These are phyloP conservation scores for Pythium pyrilobum DNA, from an alignment of 352 stramenopile species.

Conservation along the genomic window DNA sequence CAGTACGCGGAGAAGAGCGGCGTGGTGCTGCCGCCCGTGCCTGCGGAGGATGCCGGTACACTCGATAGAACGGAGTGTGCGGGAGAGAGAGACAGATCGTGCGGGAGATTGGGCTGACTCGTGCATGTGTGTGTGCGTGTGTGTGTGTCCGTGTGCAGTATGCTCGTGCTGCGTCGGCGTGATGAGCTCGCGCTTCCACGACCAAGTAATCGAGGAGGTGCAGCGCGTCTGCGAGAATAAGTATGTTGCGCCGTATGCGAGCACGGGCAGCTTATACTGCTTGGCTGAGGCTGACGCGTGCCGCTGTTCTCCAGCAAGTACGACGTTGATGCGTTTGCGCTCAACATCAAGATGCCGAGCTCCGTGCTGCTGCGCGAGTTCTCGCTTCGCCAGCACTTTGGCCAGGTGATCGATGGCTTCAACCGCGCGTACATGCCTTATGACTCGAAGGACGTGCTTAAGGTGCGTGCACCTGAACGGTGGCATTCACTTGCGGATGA, in stretches of 20 bases:
- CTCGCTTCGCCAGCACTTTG: slow-evolving; percentile 59
- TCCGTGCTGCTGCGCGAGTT: slow-evolving; percentile 75
- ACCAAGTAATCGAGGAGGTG: slow-evolving; percentile 38
- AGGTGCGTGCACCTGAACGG: slow-evolving; percentile 28
- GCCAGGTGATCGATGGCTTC: slow-evolving; percentile 27
- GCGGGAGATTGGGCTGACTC: too few relatives aligned
- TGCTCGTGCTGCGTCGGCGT: slow-evolving; percentile 73
- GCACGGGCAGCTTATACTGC: neutral
- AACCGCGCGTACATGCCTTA: slow-evolving; percentile 27
- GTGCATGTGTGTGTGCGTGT: too few relatives aligned
- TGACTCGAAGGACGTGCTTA: slow-evolving; percentile 78
- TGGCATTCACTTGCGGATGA: too few relatives aligned
- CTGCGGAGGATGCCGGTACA: slow-evolving; percentile 4
- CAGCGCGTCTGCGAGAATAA: slow-evolving; percentile 29
- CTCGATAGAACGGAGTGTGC: too few relatives aligned
- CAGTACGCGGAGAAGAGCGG: neutral
- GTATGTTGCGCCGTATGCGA: slow-evolving; percentile 7
- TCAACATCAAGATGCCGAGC: slow-evolving; percentile 81
- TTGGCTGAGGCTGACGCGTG: neutral
- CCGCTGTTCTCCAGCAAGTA: slow-evolving; percentile 29
- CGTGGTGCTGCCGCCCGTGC: slow-evolving; percentile 9
- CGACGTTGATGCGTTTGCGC: slow-evolving; percentile 60
- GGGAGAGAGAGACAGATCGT: too few relatives aligned
- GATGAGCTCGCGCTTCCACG: slow-evolving; percentile 38
- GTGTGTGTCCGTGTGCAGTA: slow-evolving; percentile 16